Base-by-base conservation (phyloP, 2,329 filamentous ascomycete genomes). In the Diaporthe velutina region DNA sequence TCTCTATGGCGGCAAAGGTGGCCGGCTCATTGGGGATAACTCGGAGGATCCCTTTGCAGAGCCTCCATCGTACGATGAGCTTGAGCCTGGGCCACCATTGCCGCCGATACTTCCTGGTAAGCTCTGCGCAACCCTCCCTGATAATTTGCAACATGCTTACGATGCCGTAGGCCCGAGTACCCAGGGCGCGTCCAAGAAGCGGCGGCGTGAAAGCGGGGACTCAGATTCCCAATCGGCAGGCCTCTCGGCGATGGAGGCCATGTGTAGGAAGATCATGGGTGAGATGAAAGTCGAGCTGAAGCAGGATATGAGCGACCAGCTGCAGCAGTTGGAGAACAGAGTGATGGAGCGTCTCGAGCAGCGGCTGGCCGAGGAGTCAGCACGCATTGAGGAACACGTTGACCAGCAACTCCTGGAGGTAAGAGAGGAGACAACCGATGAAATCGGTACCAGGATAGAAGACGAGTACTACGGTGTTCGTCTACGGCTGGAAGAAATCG, bases 1-100 rank as follows among this genome's bases (percentile, higher is more conserved):
- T 52, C 61, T 73, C 4, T 73, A 73, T 28, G 30, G 64, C 19
- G 72, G 72, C 64, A 50, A 70, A 60, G 72, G 72, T 54, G 72
- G 72, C 7, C 72, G 67, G 38, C 38, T 73, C 15, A 22, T 73
- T 15, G 38, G 4, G 10, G 52, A 52, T 1, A 17, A 10, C 0
- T 10, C 45, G 22, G 45, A 60, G 15, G 52, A 7, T 15, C 6
- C 64, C 0, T 30, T 15, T 28, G 64, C 19, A 1, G 28, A 57
- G 1, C 72, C 54, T 13, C 72, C 72, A 22, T 70, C 72, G 2
- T 73, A 73, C 22, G 54, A 70, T 70, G 72, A 73, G 40, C 61
- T 70, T 12, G 72, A 50, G n/a, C 72, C 72, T 30, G 50, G 54
- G 42, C 72, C 72, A 42, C 72, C 72, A 17, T 28, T 42, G 38